These are phyloP conservation scores for Phalaenopsis hybrid DNA, from an alignment of 116 monocot genomes.

Conservation along the genomic window DNA sequence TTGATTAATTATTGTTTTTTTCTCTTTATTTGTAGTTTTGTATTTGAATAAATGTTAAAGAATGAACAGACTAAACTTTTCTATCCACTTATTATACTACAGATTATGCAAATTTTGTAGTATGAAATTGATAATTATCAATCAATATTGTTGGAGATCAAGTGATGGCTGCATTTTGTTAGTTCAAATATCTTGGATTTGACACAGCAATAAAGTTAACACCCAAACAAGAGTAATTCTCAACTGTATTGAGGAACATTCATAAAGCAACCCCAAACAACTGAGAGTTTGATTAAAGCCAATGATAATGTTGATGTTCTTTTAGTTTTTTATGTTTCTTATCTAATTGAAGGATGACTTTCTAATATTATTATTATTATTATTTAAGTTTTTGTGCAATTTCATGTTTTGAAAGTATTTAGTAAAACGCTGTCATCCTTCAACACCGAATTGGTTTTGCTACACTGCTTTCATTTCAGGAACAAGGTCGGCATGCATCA, in stretches of 20 bases:
- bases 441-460: slow-evolving; percentile 3
- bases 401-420: background rate
- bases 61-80: no score
- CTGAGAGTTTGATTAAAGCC: background rate
- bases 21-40: no score
- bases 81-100: no score
- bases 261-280: background rate
- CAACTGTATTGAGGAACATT: background rate
- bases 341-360: background rate
- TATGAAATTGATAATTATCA: background rate
- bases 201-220: background rate
- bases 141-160: background rate
- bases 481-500: slow-evolving; percentile 94
- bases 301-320: background rate
- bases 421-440: background rate
- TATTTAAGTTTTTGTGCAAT: background rate
- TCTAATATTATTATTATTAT: background rate
- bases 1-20: no score
- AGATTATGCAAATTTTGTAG: background rate
- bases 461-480: slow-evolving; percentile 24
- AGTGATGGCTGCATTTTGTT: background rate
- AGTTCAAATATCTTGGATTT: background rate
- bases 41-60: no score
- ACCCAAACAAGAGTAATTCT: background rate
- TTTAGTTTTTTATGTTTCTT: background rate